Base-by-base conservation (phyloP, 2,329 filamentous ascomycete species). In the Ophiostoma pallidulum region DNA sequence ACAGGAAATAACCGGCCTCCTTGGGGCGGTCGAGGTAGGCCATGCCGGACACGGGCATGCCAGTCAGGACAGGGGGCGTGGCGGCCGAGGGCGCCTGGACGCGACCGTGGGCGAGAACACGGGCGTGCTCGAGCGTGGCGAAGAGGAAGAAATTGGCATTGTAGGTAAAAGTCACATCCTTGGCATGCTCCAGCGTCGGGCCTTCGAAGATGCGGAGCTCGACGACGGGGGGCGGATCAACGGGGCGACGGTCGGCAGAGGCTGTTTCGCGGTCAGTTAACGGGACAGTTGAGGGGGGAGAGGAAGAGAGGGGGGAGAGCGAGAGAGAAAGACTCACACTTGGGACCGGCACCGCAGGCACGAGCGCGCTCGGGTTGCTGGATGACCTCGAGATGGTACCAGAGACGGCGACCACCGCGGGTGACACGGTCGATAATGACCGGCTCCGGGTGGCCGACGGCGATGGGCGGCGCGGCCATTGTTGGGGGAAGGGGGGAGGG, bases 61-160 rank as follows among this genome's bases (percentile, higher is more conserved):
- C 92, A 0, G 91, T 97, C 56, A 98, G 71, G 20, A 97, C 90
- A 0, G 92, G 86, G 37, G 84, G 82, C 49, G 80, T 82, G 42
- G 80, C 78, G 10, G 84, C 77, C n/a, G 80, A 71, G 26, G 74
- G 75, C 12, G 74, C 74, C 57, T 80, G 78, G 39, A 86, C 79
- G 55, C 89, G 84, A 43, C 85, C 86, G 50, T 88, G 84, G 16
- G 88, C 88, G 51, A 96, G 84, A 26, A 81, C 78, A 32, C 90
- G 85, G 24, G 88, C 85, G 57, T 87, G 82, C 61, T 96, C 89
- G 50, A 98, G 74, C 6, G 89, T 96, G 44, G 90, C 87, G 59
- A 88, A 97, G 35, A 97, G 81, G 68, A 98, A 97, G 76, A 97
- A 97, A 67, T 94, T 95, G 61, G 90, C 90, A 61, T 94, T 91